Evolutionary conservation across 192 early-diverging fungal genomes (phyloP), one percentile per base, ranked within the genome.

Genomic region (Podila minutissima): DNA sequence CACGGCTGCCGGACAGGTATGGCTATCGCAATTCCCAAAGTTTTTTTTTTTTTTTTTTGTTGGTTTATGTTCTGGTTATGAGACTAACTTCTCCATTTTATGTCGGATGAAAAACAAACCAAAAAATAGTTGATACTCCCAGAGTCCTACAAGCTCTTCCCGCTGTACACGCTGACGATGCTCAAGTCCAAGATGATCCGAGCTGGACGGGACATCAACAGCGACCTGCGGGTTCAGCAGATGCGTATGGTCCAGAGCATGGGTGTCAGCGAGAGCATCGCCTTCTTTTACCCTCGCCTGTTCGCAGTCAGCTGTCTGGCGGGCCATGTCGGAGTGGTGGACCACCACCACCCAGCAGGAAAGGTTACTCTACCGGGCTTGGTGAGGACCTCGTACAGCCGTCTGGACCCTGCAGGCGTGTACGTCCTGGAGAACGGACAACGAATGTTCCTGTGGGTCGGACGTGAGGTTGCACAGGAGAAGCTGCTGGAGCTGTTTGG

Each of bases 91-190:
- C 15, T 35, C 24, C 9, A 19, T 53, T 19, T 1, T 5, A 20
- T 29, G 29, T 29, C 31, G 19, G n/a, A 4, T 13, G 17, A 20
- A 12, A 12, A 12, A 11, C 35, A 11, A 37, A 37, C 1, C 62
- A 35, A 41, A 24, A 26, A 38, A 41, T 68, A 97, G 86, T 87
- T 99, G 22, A 98, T 99, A 67, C 84, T 99, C 59, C 97, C 98
- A 28, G 98, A 99, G 81, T 91, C 96, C 0, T 97, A 93, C 86
- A 99, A 99, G 83, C 86, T 97, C 50, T 91, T 94, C 55, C 97
- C 98, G 17, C 86, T 98, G 31, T 97, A 94, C 82, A 88, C 90
- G 1, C 87, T 98, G 51, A 82, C 94, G 29, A 75, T 99, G 71
- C 87, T 97, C 24, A 98, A 98, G 78, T 92, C 89, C 55, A 89